Base-by-base conservation (phyloP, 306 rosid genomes). In the Quercus berberidifolia region DNA sequence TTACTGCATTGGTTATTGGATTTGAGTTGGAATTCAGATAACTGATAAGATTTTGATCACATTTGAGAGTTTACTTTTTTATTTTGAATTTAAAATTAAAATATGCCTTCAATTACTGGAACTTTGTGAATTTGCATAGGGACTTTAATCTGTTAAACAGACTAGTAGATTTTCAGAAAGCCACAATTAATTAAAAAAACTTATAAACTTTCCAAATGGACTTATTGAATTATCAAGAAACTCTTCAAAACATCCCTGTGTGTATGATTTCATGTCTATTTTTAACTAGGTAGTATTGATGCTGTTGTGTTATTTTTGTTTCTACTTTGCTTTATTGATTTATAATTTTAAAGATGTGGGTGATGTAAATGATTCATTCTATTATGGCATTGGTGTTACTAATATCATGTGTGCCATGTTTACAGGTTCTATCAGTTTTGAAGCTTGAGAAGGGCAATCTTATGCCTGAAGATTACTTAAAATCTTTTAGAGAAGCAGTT, bases 401-500 rank as follows among this genome's bases (percentile, higher is more conserved):
- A 25, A 21, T 60, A 60, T 25, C 19, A 67, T 28, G 72, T 67
- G 3, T 67, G 1, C 35, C 80, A 70, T 69, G 54, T 60, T 76
- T 80, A 62, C 95, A 94, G 99, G 88, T 85, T 79, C 76, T 94
- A 69, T 92, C 97, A 72, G 92, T 86, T 85, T 86, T 94, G 73
- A 91, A 94, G 91, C 69, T 81, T 43, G 89, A 88, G 88, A 94
- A 91, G 84, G 76, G 88, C 1, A 78, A 80, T 55, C 90, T 86
- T 89, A 78, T 94, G 93, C 92, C 95, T 8, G 92, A 91, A 84
- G 94, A 86, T 82, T 94, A 94, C 63, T 82, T 86, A 78, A 86
- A 82, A 77, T 89, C 91, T 81, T 94, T 94, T 81, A 81, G 72
- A 81, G 90, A 91, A 81, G 97, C 99, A 56, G 63, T 91, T 74